Evolutionary conservation across 805 yeast genomes (phyloP).

Genomic region (Candida corydali): DNA sequence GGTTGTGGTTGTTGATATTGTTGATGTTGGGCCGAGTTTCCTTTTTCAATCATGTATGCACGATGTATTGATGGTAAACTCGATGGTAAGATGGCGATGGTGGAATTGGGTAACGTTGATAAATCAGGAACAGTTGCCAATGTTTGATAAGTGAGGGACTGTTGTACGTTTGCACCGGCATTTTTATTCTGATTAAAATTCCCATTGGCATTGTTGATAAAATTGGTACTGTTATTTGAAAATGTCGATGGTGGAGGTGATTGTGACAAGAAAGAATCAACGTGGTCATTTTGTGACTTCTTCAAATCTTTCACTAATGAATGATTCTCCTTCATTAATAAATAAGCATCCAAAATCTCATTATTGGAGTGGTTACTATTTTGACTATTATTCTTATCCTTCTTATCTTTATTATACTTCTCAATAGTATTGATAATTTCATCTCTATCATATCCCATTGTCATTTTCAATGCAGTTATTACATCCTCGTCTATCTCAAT

Average conservation of each 20-base stretch:
- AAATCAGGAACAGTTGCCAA: slow-evolving; percentile 44
- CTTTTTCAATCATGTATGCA: slow-evolving; percentile 75
- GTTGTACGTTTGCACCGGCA: slow-evolving; percentile 35
- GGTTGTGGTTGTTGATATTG: slow-evolving; percentile 41
- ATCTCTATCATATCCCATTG: slow-evolving; percentile 87
- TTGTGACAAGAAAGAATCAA: slow-evolving; percentile 56
- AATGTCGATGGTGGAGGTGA: slow-evolving; percentile 51
- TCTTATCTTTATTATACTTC: slow-evolving; percentile 36
- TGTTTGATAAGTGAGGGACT: slow-evolving; percentile 44
- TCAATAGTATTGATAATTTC: slow-evolving; percentile 73
- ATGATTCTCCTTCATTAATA: slow-evolving; percentile 75
- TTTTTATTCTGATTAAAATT: slow-evolving; percentile 1
- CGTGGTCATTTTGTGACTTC: slow-evolving; percentile 44
- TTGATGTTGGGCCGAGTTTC: slow-evolving; percentile 10
- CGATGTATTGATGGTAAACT: slow-evolving; percentile 92
- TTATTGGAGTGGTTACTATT: slow-evolving; percentile 32
- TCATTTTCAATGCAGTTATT: slow-evolving; percentile 65
- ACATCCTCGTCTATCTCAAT: slow-evolving; percentile 69
- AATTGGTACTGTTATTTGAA: slow-evolving; percentile 3
- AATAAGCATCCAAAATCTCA: slow-evolving; percentile 84
- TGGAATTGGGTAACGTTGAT: slow-evolving; percentile 60
- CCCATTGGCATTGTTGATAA: slow-evolving; percentile 4
- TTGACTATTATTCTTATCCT: background rate
- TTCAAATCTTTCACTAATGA: slow-evolving; percentile 65
- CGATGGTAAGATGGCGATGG: slow-evolving; percentile 89